Base-by-base conservation (phyloP, 2,329 filamentous ascomycete genomes). In the Penicillium palitans region DNA sequence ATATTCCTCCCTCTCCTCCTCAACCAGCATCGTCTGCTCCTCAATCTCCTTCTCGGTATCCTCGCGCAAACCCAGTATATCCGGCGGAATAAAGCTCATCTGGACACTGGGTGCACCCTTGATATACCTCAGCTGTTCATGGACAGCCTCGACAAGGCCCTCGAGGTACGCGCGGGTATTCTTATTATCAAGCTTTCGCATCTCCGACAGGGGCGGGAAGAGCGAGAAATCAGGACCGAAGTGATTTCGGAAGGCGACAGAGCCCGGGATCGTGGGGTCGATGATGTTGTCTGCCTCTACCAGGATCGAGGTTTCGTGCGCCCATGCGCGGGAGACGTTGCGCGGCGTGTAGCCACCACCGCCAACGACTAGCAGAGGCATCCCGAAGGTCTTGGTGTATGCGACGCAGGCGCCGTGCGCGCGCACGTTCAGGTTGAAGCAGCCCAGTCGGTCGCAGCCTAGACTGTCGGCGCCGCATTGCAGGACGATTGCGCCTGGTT, bases 381-480 rank as follows among this genome's bases (percentile, higher is more conserved):
- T 80, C 7, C 84, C 82, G 62, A 92, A 86, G 47, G 81, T 85
- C 76, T 98, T 98, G 75, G 93, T 91, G 69, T 89, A 97, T 50
- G 88, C 86, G 58, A 97, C 91, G 74, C 95, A 99, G 63, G 89
- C 88, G 53, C 92, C 93, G 76, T 99, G 95, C 15, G 93, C 93
- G 72, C 91, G 88, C 60, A 99, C 95, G 74, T 96, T 96, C 60
- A 99, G 86, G 72, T 98, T 99, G 83, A 99, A 99, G 63, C 92
- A 89, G 49, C 95, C 95, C 0, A 99, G 85, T 24, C 95, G 85
- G 76, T 99, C 95, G 62, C 95, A 93, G 40, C 93, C 93, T 0
- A 99, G 84, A 41, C 90, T 96, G 80, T 99, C 95, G 45, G 93
- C 95, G 58, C 95, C 95, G 72, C 95, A 98, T 76, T 99, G 95